Conservation (phyloP, 768 basidiomycete genomes). For the Hysterangium stoloniferum region DNA sequence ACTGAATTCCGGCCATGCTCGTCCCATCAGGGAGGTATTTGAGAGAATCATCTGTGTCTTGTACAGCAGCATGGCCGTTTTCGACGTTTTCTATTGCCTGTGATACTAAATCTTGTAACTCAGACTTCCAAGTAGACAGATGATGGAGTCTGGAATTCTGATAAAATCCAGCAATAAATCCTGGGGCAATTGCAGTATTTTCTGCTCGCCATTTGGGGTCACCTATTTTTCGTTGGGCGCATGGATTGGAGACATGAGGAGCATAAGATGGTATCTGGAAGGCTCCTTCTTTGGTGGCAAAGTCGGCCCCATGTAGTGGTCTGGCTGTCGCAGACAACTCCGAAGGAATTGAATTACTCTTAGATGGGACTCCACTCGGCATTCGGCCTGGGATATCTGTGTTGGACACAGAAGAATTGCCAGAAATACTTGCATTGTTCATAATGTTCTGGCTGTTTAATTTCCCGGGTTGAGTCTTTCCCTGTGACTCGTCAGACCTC, state of each 20-base stretch:
- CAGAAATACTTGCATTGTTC: not conserved
- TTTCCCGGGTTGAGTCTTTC: not conserved
- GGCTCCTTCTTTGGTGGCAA: constrained; percentile 34
- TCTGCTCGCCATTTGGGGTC: constrained; percentile 79
- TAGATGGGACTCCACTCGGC: not conserved
- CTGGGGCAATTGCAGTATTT: constrained; percentile 79
- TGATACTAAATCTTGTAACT: constrained; percentile 70
- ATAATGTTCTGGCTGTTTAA: not conserved
- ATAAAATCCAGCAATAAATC: constrained; percentile 79
- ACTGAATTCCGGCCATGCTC: constrained; percentile 23
- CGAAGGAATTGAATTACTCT: not conserved
- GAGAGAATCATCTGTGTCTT: constrained; percentile 9
- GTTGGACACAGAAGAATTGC: not conserved
- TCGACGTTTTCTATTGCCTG: constrained; percentile 73
- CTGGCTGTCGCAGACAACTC: constrained; percentile 11
- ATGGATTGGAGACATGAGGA: constrained; percentile 54
- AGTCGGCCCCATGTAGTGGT: constrained; percentile 35
- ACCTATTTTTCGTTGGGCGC: constrained; percentile 74
- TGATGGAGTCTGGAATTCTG: constrained; percentile 88
- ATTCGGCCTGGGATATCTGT: not conserved
- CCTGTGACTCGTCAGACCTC: not conserved
- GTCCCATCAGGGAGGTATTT: constrained; percentile 42
- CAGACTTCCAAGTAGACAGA: constrained; percentile 86
- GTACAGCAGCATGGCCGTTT: constrained; percentile 21
- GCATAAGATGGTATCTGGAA: constrained; percentile 58